Evolutionary conservation across 2,329 filamentous ascomycete species (phyloP), one percentile per base, ranked within the genome.

Genomic region (Aspergillus fumigatus): DNA sequence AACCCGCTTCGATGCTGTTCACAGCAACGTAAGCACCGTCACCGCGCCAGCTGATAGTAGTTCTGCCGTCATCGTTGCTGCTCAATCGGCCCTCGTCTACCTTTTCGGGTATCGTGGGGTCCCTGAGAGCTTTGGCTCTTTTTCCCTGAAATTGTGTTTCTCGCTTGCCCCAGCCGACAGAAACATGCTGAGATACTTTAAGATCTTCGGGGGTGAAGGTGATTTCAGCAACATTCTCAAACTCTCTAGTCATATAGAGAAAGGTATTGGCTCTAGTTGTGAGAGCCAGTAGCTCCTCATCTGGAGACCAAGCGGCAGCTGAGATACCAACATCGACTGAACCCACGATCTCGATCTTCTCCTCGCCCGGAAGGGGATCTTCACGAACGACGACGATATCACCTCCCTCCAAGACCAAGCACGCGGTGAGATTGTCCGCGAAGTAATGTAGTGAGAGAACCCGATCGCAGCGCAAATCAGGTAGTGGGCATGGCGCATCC

Each of bases 101-200:
- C 70, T 88, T 90, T 71, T 97, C 92, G 0, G 94, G 94, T 63
- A 99, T 90, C 9, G 94, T 99, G 17, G 94, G 94, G 73, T 99
- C 94, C 53, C 90, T 84, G 62, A 97, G 79, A 21, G 92, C 92
- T 75, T 85, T 87, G 56, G 92, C 93, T 60, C 92, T 86, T 67
- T 90, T 91, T 51, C 94, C 94, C 69, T 97, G 90, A 73, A 99
- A 99, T 72, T 99, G 94, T 0, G 94, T 99, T 75, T 99, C 94
- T 70, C 89, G 91, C 79, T 97, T 97, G 58, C 94, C 94, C 94
- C 94, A 99, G 51, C 94, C 94, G 23, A 99, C 93, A 21, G 92
- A 95, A 56, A 97, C 94, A 78, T 97, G 92, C 72, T 88, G 94
- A 26, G 89, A 97, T n/a, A 86, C 84, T 65, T 88, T 88, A 61